A percentile compares a stretch with the other conserved stretches of the same genome.
Conservation (phyloP, 2,329 filamentous ascomycete genomes). For the Chaetomiaceae sp. region DNA sequence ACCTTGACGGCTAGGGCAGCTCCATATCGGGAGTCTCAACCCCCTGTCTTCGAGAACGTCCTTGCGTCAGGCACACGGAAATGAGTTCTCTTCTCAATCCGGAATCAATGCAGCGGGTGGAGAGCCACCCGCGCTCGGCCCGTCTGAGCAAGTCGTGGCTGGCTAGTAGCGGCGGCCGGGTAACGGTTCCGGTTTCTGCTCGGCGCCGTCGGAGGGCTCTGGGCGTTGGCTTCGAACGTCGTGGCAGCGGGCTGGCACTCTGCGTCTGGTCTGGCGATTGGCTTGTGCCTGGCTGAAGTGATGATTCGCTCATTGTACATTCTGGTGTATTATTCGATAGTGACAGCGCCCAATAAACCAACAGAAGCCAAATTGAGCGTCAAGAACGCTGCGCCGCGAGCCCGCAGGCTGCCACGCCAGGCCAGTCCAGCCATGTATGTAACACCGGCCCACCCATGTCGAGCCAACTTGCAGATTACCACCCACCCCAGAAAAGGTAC, state of each 20-base stretch:
- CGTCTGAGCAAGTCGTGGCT: not conserved
- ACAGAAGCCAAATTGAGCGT: not conserved
- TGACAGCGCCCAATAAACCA: not conserved
- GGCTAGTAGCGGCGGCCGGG: not conserved
- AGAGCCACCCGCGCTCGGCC: not conserved
- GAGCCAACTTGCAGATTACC: constrained; percentile 15
- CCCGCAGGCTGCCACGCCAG: constrained; percentile 17
- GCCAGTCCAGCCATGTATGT: constrained; percentile 14
- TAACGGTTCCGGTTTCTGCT: not conserved
- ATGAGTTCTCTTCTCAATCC: not conserved
- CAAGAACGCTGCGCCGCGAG: constrained; percentile 14
- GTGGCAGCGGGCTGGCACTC: not conserved
- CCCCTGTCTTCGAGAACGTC: not conserved
- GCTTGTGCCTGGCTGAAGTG: constrained; percentile 1
- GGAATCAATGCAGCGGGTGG: not conserved
- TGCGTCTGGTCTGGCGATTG: not conserved
- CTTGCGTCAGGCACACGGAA: not conserved
- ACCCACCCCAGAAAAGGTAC: constrained; percentile 13
- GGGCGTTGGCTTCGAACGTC: not conserved
- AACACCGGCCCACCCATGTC: constrained; percentile 14
- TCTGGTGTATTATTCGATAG: constrained; percentile 2
- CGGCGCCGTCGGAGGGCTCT: not conserved
- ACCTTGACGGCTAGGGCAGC: no score
- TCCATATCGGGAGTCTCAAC: not conserved
- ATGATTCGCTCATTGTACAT: constrained; percentile 4